Base-by-base conservation (phyloP, 768 basidiomycete species). In the Macrocybe gigantea region DNA sequence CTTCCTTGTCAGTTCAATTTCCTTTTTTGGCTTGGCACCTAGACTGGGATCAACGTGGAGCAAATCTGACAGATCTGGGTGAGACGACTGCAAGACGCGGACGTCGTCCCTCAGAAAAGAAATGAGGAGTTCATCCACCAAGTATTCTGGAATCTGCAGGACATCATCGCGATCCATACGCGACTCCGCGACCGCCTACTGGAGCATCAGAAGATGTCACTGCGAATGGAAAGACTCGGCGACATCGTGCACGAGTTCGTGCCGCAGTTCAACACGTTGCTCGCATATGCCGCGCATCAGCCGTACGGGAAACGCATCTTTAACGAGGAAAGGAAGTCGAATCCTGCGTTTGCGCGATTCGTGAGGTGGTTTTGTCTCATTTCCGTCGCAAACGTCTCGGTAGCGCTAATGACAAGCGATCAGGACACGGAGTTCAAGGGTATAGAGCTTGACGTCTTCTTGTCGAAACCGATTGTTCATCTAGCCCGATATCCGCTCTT, bases 251-350 rank as follows among this genome's bases (percentile, higher is more conserved):
- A 92, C 39, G 94, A 98, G 32, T 70, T 78, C 14, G 89, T 94
- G 2, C 89, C 90, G 0, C 78, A 86, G 60, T 96, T 99, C 56
- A 79, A 73, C 7, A 96, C 96, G 1, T 99, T 97, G 59, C 93
- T 98, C 41, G 82, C 81, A 33, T 99, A 98, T 59, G 96, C 95
- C 38, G 84, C 93, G 7, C 95, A 98, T 62, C 96, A 99, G 65
- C 71, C 97, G 48, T 97, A 95, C 60, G 96, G 96, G 9, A 99
- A 98, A 67, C 97, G 92, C 63, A 94, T 97, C 68, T 98, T 99
- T 64, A 96, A 99, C 73, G 95, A 91, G 75, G 96, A 98, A 75
- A 98, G 96, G 74, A 83, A 78, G 47, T 78, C 83, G 44, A 99
- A 99, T 68, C 80, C 87, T 5, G 88, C 83, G 9, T 99, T 99